Percentiles rank a stretch among this genome's conserved stretches.
These are phyloP conservation scores for Carex cristatella DNA, from an alignment of 176 grass and related monocot genomes.

Conservation along the genomic window DNA sequence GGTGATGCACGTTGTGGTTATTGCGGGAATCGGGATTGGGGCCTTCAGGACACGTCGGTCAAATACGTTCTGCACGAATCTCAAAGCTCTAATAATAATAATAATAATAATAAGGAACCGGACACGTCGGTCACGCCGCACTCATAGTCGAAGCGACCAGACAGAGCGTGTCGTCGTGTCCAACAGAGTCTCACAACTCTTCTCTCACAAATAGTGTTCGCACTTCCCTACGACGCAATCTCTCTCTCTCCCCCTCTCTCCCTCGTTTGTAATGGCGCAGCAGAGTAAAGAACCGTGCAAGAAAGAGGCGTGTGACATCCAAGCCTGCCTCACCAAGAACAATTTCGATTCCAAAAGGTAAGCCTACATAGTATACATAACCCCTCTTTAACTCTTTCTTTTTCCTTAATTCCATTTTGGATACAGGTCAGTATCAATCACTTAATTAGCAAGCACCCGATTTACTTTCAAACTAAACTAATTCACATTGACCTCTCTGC, in stretches of 20 bases:
- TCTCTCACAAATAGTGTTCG: not conserved
- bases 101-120: no score
- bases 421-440: not conserved
- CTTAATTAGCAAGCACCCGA: not conserved
- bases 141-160: not conserved
- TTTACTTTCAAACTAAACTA: not conserved
- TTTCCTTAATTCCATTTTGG: not conserved
- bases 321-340: conserved; percentile 89
- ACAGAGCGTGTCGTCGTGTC: not conserved
- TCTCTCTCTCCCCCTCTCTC: not conserved
- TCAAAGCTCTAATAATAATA: no score
- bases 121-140: no score
- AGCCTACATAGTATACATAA: not conserved
- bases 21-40: not conserved
- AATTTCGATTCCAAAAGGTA: conserved; percentile 57
- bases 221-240: not conserved
- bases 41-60: not conserved
- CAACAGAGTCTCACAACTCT: not conserved
- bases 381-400: not conserved
- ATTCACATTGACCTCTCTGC: not conserved
- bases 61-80: no score
- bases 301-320: conserved; percentile 93
- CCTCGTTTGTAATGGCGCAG: conserved; percentile 37
- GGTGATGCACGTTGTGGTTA: not conserved
- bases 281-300: conserved; percentile 84